A percentile compares a stretch with the other conserved stretches of the same genome.
These are phyloP conservation scores for Gloeopeniophorella convolvens DNA, from an alignment of 768 basidiomycete genomes.

Conservation along the genomic window DNA sequence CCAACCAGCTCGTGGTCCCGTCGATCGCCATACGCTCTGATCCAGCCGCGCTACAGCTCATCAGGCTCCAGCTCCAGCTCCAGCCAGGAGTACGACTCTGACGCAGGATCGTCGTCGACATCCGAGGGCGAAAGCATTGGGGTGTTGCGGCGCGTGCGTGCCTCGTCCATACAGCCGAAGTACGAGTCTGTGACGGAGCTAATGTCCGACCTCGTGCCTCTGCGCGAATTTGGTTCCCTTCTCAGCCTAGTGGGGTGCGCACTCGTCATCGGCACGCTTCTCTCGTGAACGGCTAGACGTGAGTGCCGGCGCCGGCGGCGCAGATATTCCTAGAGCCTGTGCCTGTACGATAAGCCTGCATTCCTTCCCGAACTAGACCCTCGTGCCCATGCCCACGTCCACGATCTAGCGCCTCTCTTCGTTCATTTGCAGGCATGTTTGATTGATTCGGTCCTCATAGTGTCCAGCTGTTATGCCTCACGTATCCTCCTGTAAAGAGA, in stretches of 20 bases:
- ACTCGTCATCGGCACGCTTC: slow-evolving; percentile 18
- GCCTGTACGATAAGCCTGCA: no score
- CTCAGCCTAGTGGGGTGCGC: slow-evolving; percentile 18
- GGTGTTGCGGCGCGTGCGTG: background rate
- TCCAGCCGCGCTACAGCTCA: background rate
- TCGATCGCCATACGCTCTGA: background rate
- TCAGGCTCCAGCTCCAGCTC: slow-evolving; percentile 13
- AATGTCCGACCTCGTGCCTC: slow-evolving; percentile 14
- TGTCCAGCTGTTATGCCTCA: no score
- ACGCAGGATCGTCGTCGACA: slow-evolving; percentile 11
- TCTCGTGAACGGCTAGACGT: slow-evolving; percentile 7
- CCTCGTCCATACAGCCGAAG: slow-evolving; percentile 5
- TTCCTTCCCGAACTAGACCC: no score
- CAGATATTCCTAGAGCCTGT: background rate
- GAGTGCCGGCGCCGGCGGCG: background rate
- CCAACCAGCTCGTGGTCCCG: slow-evolving; percentile 1
- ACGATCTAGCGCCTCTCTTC: no score
- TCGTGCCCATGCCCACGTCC: no score
- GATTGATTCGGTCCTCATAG: no score
- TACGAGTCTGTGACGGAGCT: slow-evolving; percentile 11
- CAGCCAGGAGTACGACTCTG: slow-evolving; percentile 12
- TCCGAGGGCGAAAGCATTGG: slow-evolving; percentile 16
- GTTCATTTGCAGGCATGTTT: no score
- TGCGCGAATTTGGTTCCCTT: slow-evolving; percentile 18
- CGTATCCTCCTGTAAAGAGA: no score